Evolutionary conservation across 1,284 basidiomycete genomes (phyloP), one percentile per base, ranked within the genome.

Genomic region (Athelia sp.): DNA sequence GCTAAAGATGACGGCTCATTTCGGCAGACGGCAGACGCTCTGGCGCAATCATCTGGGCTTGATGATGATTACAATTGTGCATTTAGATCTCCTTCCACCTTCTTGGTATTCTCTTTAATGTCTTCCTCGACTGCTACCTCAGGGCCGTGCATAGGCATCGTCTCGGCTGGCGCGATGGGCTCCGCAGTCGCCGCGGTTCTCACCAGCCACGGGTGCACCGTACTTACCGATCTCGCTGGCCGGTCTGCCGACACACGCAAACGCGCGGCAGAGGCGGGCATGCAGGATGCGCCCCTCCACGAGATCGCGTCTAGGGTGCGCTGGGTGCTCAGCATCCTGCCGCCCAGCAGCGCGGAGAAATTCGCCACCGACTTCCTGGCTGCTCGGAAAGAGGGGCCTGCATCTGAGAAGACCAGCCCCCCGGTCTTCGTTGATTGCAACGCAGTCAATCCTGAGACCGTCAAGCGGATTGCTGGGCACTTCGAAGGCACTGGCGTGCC

Each of bases 241-340:
- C 74, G 79, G 43, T 82, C 78, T 2, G 64, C 69, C 24, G 70
- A 63, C 14, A 76, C 79, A 1, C 65, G 64, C 34, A 59, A 60
- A 49, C 72, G 80, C 9, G 80, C 80, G n/a, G 53, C 54, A 26
- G 72, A 77, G 17, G 76, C 75, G 6, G 78, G 79, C 4, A 76
- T 81, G 75, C 54, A 73, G 11, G 74, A 81, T 56, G 66, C 70
- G 8, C 58, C 76, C 21, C 64, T 77, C 55, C 47, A 54, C 6
- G 70, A 79, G 19, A 74, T 84, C 44, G 64, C 73, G 1, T 49
- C 56, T 15, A 68, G 66, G 32, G 69, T 73, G 3, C 57, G 69
- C 32, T 76, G 76, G 65, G 64, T 83, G 32, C 59, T 84, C 29
- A 81, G 79, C 57, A 78, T 83, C 52, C 62, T 84, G 2, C 81